A percentile compares a stretch with the other conserved stretches of the same genome.
phyloP scores from a whole-genome alignment of 1,284 basidiomycete genomes.

The Ustilago vetiveriae region DNA sequence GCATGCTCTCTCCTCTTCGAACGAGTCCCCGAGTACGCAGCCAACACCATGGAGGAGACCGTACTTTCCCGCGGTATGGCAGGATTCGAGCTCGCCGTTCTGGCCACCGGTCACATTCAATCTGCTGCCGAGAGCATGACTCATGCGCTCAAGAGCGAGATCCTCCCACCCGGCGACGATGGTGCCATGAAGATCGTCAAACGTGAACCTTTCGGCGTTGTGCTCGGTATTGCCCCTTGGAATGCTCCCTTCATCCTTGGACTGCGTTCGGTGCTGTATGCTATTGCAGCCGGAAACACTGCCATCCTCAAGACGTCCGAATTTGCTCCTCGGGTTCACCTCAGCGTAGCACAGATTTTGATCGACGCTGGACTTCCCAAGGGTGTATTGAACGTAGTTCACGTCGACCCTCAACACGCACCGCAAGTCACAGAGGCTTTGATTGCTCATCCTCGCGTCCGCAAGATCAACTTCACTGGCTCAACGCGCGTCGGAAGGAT shows the following conservation, averaged over 20 bases:
- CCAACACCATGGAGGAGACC: slow-evolving; percentile 42
- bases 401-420: slow-evolving; percentile 71
- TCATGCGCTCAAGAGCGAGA: slow-evolving; percentile 35
- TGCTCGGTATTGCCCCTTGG: slow-evolving; percentile 56
- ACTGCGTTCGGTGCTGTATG: slow-evolving; percentile 71
- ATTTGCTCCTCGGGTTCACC: slow-evolving; percentile 71
- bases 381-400: slow-evolving; percentile 74
- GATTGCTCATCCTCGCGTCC: slow-evolving; percentile 72
- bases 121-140: slow-evolving; percentile 30
- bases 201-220: slow-evolving; percentile 48
- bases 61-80: slow-evolving; percentile 43
- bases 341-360: slow-evolving; percentile 70
- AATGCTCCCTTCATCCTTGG: slow-evolving; percentile 64
- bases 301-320: slow-evolving; percentile 75
- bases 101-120: slow-evolving; percentile 26
- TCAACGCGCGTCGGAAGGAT: slow-evolving; percentile 79
- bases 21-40: slow-evolving; percentile 37
- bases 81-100: slow-evolving; percentile 43
- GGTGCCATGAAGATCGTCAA: slow-evolving; percentile 45
- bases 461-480: slow-evolving; percentile 70
- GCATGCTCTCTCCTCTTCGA: slow-evolving; percentile 3
- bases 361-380: slow-evolving; percentile 73
- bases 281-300: slow-evolving; percentile 75
- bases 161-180: slow-evolving; percentile 29
- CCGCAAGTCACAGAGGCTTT: slow-evolving; percentile 71